These are phyloP conservation scores for Podosphaera fusca DNA, from an alignment of 2,329 filamentous ascomycete species.

Conservation along the genomic window DNA sequence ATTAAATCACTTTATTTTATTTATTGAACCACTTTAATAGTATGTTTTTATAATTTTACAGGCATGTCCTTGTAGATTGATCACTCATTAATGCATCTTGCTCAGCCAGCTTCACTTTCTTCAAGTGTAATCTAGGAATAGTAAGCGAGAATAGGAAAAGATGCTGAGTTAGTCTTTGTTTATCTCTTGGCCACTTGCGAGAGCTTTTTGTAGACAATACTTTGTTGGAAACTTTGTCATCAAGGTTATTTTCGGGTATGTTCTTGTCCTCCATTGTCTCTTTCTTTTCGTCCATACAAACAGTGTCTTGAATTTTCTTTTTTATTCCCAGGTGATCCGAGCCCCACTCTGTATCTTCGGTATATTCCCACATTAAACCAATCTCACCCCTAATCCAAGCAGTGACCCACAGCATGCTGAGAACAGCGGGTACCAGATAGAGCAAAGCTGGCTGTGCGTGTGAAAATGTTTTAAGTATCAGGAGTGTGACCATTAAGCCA, in stretches of 20 bases:
- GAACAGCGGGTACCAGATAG: conserved; percentile 74
- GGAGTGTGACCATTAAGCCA: conserved; percentile 56
- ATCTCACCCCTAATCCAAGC: conserved; percentile 50
- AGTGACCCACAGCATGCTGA: conserved; percentile 52
- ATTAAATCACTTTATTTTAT: no score
- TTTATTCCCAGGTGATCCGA: conserved; percentile 5
- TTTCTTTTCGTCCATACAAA: conserved; percentile 1
- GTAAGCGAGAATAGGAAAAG: conserved; percentile 13
- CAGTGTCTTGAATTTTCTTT: background rate
- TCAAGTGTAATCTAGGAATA: conserved; percentile 5
- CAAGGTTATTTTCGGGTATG: background rate
- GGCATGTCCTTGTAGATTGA: background rate
- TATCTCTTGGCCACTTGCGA: conserved; percentile 2
- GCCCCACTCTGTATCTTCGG: conserved; percentile 42
- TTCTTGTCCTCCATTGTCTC: background rate
- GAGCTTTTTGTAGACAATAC: background rate
- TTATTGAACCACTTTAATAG: no score
- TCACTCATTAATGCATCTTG: background rate
- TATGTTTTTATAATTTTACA: no score
- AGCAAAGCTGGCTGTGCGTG: conserved; percentile 78
- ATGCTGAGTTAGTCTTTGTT: conserved; percentile 9
- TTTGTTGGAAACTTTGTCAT: conserved; percentile 2
- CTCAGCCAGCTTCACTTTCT: background rate
- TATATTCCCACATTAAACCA: conserved; percentile 57
- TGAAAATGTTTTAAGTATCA: conserved; percentile 52